Percentiles rank a stretch among this genome's conserved stretches.
Conservation (phyloP, 495 filamentous ascomycete species). For the Aspergillus affinis region DNA sequence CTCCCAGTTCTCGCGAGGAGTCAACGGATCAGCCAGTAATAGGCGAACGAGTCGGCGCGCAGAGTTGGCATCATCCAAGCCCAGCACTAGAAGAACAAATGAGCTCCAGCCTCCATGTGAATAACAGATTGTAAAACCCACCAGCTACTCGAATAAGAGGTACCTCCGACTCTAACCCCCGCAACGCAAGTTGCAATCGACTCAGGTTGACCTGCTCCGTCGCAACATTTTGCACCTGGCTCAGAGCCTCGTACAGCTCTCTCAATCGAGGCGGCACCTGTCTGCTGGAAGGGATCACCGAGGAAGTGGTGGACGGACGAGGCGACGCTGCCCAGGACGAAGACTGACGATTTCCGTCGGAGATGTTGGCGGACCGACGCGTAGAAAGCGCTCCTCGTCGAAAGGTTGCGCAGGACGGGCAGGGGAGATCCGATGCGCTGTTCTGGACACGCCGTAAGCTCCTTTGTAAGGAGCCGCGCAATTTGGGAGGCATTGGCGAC, state of each 20-base stretch:
- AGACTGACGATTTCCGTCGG: conserved; percentile 1
- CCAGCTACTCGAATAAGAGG: conserved; percentile 71
- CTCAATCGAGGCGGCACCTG: conserved; percentile 38
- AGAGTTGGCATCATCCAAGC: conserved; percentile 44
- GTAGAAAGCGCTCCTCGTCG: conserved; percentile 34
- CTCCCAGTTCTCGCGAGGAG: conserved; percentile 67
- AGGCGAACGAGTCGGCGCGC: conserved; percentile 65
- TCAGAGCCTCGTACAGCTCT: conserved; percentile 61
- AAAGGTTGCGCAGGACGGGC: conserved; percentile 41
- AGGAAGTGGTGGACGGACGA: conserved; percentile 26
- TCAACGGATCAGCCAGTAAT: conserved; percentile 77
- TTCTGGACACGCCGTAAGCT: conserved; percentile 34
- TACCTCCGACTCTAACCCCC: conserved; percentile 66
- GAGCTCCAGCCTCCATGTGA: background rate
- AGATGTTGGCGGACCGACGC: conserved; percentile 23
- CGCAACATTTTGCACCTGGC: conserved; percentile 59
- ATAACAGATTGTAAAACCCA: conserved; percentile 25
- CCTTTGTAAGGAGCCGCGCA: conserved; percentile 39
- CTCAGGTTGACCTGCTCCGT: conserved; percentile 69
- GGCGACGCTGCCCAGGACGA: conserved; percentile 2
- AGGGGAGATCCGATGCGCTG: conserved; percentile 30
- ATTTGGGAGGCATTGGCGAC: conserved; percentile 41
- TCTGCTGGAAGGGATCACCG: conserved; percentile 29
- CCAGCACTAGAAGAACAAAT: conserved; percentile 43
- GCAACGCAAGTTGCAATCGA: conserved; percentile 75